Evolutionary conservation across 306 rosid species (phyloP).

Genomic region (Acmispon strigosus): DNA sequence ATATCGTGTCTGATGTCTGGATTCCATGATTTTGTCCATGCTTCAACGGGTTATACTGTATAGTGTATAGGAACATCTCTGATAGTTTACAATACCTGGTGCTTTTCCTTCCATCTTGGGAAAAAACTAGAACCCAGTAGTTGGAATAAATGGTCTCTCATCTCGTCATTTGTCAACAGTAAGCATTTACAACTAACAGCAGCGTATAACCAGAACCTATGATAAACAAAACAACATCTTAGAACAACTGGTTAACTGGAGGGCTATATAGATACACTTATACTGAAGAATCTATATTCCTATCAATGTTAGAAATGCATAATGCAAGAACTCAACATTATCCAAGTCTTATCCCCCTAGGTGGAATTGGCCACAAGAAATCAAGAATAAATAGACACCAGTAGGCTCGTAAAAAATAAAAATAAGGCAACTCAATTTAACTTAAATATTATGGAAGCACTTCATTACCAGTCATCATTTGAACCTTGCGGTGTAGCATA

Average conservation of each 20-base stretch:
- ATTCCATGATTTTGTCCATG: no score
- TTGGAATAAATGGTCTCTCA: slow-evolving; percentile 97
- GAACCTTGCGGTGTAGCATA: slow-evolving; percentile 85
- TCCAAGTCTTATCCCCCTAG: not conserved
- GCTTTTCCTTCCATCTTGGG: slow-evolving; percentile 96
- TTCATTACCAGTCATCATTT: slow-evolving; percentile 79
- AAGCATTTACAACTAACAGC: slow-evolving; percentile 78
- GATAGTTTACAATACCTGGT: slow-evolving; percentile 60
- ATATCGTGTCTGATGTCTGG: no score
- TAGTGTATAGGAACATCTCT: not conserved
- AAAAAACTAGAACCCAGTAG: slow-evolving; percentile 82
- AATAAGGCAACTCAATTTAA: slow-evolving; percentile 19
- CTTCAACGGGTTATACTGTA: not conserved
- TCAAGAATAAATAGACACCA: not conserved
- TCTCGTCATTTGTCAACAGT: slow-evolving; percentile 87
- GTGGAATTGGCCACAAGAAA: not conserved
- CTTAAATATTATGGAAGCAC: not conserved
- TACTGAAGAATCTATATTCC: not conserved
- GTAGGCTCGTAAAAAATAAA: not conserved
- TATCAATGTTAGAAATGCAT: not conserved
- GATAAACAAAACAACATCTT: not conserved
- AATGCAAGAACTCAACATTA: slow-evolving; percentile 2
- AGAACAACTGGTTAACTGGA: not conserved
- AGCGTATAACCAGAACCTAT: slow-evolving; percentile 95
- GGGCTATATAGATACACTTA: not conserved